These are phyloP conservation scores for Heritiera fomes DNA, from an alignment of 345 rosid genomes.

Conservation along the genomic window DNA sequence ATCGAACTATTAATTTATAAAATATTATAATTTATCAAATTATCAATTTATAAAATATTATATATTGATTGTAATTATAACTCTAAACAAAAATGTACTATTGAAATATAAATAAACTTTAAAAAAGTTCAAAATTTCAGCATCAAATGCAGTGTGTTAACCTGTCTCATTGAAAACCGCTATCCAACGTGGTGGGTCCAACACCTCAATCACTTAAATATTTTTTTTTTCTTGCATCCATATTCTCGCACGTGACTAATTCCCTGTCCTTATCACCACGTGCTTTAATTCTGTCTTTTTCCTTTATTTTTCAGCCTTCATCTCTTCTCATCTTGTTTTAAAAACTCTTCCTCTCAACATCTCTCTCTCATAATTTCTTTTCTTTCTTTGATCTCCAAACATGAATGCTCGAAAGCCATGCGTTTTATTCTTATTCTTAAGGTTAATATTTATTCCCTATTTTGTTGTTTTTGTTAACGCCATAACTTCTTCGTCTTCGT, in stretches of 20 bases:
- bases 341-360: not conserved
- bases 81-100: too few species aligned
- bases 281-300: conserved; percentile 25
- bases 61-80: too few species aligned
- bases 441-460: not conserved
- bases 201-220: not conserved
- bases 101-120: too few species aligned
- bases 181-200: conserved; percentile 31
- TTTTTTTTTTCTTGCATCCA: not conserved
- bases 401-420: conserved; percentile 19
- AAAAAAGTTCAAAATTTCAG: too few species aligned
- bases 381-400: not conserved
- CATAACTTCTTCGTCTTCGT: not conserved
- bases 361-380: not conserved
- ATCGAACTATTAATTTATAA: too few species aligned
- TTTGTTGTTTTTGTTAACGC: conserved; percentile 5
- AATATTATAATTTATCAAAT: too few species aligned
- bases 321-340: not conserved
- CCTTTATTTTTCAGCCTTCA: not conserved
- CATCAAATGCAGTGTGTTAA: not conserved
- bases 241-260: conserved; percentile 42
- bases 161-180: not conserved
- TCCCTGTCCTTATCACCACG: conserved; percentile 37
- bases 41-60: too few species aligned
- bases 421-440: not conserved